Percentiles rank a stretch among this genome's conserved stretches.
Conservation (phyloP, 306 rosid genomes). For the Amphicarpaea edgeworthii region DNA sequence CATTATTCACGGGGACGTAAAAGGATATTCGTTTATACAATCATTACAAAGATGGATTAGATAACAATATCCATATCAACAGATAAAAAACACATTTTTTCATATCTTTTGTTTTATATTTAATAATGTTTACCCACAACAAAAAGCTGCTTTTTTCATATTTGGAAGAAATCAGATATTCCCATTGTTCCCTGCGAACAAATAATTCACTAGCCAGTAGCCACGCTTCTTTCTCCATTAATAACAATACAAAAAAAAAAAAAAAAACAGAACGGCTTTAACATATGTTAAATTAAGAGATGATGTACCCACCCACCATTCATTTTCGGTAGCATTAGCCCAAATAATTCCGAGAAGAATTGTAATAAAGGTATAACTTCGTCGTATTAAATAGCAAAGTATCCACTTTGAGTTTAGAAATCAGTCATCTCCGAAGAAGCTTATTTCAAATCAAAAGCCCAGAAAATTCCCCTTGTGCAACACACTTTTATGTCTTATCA, state of each 20-base stretch:
- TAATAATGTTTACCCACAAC: not conserved
- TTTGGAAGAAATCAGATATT: not conserved
- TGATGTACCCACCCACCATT: not conserved
- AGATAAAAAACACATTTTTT: not conserved
- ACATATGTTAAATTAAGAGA: not conserved
- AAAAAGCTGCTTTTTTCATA: constrained; percentile 1
- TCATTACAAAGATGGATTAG: constrained; percentile 29
- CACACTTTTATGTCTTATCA: not conserved
- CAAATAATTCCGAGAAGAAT: not conserved
- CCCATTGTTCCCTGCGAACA: constrained; percentile 5
- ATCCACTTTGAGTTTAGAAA: constrained; percentile 15
- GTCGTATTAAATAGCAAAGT: not conserved
- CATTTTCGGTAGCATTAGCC: constrained; percentile 3
- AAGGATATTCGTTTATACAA: constrained; percentile 27
- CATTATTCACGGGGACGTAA: not conserved
- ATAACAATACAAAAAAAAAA: too few species aligned
- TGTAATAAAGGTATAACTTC: not conserved
- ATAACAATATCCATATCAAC: not conserved
- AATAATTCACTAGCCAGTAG: constrained; percentile 19
- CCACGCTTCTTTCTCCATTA: constrained; percentile 17
- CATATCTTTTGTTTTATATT: not conserved
- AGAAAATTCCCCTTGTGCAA: not conserved
- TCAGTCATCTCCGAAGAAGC: not conserved
- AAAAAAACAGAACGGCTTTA: not conserved
- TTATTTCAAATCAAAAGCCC: not conserved